Percentiles rank a stretch among this genome's conserved stretches.
Evolutionary conservation across 2,329 filamentous ascomycete species (phyloP).

Genomic region (Colletotrichum godetiae): DNA sequence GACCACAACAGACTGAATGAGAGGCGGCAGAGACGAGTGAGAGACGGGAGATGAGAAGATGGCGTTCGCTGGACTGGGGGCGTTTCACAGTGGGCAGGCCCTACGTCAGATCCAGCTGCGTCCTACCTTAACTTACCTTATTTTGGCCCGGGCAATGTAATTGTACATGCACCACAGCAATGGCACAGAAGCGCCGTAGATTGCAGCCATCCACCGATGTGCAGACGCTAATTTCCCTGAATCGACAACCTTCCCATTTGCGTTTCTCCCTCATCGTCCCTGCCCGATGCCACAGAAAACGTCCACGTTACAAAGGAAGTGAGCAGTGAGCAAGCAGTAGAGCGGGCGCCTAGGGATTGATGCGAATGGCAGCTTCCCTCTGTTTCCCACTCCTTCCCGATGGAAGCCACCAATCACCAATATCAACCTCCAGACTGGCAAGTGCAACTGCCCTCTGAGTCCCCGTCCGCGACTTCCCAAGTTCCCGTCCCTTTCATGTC

Average conservation of each 20-base stretch:
- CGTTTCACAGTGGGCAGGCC: slow-evolving; percentile 4
- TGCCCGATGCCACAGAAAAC: neutral
- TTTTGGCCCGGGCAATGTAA: too few species aligned
- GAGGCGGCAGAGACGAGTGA: neutral
- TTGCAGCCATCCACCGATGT: neutral
- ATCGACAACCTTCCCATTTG: neutral
- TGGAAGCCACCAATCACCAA: too few species aligned
- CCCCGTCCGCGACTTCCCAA: neutral
- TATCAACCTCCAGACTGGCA: too few species aligned
- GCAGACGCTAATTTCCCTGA: slow-evolving; percentile 31
- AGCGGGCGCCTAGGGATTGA: too few species aligned
- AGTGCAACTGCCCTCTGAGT: too few species aligned
- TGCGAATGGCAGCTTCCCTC: neutral
- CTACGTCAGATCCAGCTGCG: slow-evolving; percentile 11
- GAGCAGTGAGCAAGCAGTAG: neutral
- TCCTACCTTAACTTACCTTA: neutral
- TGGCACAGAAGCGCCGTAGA: neutral
- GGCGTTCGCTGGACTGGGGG: neutral
- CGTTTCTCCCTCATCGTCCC: neutral
- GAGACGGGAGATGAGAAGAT: neutral
- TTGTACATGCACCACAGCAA: too few species aligned
- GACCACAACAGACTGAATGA: neutral
- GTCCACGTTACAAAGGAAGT: neutral
- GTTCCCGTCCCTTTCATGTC: neutral
- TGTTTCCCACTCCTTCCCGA: neutral